Conservation (phyloP, 208 protist genomes). For the Crithidia expoeki region DNA sequence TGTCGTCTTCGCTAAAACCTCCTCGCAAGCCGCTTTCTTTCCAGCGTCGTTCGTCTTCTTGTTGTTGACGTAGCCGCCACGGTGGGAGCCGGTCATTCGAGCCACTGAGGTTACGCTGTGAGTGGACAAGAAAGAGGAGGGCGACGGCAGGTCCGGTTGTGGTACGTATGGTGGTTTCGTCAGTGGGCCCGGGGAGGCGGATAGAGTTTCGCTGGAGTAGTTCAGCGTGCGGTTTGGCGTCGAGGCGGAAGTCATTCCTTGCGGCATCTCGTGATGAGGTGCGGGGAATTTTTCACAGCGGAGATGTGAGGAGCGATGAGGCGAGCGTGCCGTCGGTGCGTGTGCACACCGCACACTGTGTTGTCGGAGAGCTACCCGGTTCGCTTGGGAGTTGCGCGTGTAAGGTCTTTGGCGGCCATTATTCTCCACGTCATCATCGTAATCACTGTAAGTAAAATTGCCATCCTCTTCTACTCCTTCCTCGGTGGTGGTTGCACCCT, state of each 20-base stretch:
- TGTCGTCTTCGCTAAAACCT: neutral
- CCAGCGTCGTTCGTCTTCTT: neutral
- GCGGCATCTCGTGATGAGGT: neutral
- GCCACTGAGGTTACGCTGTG: neutral
- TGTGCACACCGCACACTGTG: no score
- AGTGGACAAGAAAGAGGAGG: slow-evolving; percentile 19
- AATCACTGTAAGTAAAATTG: neutral
- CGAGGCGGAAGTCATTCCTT: neutral
- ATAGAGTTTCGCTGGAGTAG: slow-evolving; percentile 7
- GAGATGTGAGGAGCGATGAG: no score
- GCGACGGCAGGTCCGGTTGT: slow-evolving; percentile 20
- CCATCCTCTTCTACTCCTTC: neutral
- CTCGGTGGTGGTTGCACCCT: no score
- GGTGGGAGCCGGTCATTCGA: neutral
- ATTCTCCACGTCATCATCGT: neutral
- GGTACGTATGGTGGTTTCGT: slow-evolving; percentile 18
- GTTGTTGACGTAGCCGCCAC: slow-evolving; percentile 20
- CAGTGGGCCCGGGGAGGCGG: slow-evolving; percentile 22
- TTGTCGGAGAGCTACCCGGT: no score
- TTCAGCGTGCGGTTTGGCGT: slow-evolving; percentile 28
- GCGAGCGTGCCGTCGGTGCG: no score
- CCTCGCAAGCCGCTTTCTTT: no score
- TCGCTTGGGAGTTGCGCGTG: no score
- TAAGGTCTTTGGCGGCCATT: no score
- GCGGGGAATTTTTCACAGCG: no score